Conservation (phyloP, 169 alveolate genomes). For the Perkinsus olseni region DNA sequence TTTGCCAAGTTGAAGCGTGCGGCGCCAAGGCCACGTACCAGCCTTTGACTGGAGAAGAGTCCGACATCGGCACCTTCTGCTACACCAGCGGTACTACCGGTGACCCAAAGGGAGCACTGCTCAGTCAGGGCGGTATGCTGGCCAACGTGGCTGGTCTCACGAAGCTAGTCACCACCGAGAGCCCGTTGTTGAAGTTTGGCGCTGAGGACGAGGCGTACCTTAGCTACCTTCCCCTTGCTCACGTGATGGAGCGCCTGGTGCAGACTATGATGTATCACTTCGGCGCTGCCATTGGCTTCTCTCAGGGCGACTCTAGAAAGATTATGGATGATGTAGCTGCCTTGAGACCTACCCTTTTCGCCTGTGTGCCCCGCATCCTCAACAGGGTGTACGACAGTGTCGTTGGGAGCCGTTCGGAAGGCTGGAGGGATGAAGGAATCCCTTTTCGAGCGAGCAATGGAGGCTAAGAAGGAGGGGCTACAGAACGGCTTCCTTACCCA, state of each 20-base stretch:
- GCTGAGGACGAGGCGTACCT: constrained; percentile 50
- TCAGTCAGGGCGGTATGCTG: constrained; percentile 61
- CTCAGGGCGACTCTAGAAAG: constrained; percentile 59
- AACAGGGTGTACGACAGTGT: constrained; percentile 51
- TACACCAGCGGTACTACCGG: constrained; percentile 88
- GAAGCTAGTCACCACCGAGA: not conserved
- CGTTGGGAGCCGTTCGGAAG: constrained; percentile 9
- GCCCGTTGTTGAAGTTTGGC: constrained; percentile 21
- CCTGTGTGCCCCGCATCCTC: constrained; percentile 68
- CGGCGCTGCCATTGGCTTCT: constrained; percentile 57
- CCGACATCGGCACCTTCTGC: constrained; percentile 52
- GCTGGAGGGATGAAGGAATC: constrained; percentile 18
- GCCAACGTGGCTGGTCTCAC: constrained; percentile 44
- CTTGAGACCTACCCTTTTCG: constrained; percentile 68
- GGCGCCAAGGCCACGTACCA: constrained; percentile 14
- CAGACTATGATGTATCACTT: constrained; percentile 27
- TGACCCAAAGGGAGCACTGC: constrained; percentile 78
- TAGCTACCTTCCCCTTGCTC: constrained; percentile 76
- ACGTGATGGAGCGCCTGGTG: constrained; percentile 63
- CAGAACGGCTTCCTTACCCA: constrained; percentile 7
- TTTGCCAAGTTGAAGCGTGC: not conserved
- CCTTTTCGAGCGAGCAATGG: constrained; percentile 25
- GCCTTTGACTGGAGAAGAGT: constrained; percentile 27
- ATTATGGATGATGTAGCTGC: constrained; percentile 57
- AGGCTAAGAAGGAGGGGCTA: constrained; percentile 21